These are phyloP conservation scores for Acer negundo DNA, from an alignment of 345 rosid species.

Conservation along the genomic window DNA sequence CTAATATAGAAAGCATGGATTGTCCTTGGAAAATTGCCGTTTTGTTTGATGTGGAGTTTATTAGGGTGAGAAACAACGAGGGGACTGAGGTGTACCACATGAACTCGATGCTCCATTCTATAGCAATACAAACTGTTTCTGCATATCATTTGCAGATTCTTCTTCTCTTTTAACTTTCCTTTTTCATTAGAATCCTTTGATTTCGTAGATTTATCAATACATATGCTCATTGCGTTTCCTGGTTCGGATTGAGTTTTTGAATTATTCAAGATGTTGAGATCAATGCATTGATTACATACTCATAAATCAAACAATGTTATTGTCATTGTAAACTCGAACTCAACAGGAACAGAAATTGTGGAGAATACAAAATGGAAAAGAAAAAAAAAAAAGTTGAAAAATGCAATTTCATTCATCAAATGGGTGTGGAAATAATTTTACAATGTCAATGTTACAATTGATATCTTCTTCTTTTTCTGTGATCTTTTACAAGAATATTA, in stretches of 20 bases:
- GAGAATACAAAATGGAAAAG: background rate
- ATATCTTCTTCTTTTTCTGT: background rate
- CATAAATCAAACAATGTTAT: background rate
- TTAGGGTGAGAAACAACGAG: background rate
- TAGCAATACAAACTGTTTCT: background rate
- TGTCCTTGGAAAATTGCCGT: background rate
- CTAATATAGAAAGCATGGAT: background rate
- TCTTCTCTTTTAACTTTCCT: background rate
- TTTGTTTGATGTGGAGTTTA: too few relatives aligned
- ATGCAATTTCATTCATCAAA: conserved; percentile 9
- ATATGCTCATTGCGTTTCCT: background rate
- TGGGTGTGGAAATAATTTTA: background rate
- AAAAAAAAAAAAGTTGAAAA: background rate
- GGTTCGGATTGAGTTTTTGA: too few relatives aligned
- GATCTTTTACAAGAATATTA: background rate
- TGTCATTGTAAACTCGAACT: background rate
- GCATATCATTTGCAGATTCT: background rate
- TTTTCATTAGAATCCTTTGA: background rate
- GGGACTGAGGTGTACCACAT: background rate
- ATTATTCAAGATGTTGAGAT: too few relatives aligned
- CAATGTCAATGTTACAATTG: background rate
- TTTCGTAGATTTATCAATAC: background rate
- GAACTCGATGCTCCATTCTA: background rate
- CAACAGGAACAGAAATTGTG: background rate
- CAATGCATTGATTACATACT: too few relatives aligned